Evolutionary conservation across 352 stramenopile species (phyloP), one percentile per base, ranked within the genome.

Genomic region (Halophytophthora polymorphica): DNA sequence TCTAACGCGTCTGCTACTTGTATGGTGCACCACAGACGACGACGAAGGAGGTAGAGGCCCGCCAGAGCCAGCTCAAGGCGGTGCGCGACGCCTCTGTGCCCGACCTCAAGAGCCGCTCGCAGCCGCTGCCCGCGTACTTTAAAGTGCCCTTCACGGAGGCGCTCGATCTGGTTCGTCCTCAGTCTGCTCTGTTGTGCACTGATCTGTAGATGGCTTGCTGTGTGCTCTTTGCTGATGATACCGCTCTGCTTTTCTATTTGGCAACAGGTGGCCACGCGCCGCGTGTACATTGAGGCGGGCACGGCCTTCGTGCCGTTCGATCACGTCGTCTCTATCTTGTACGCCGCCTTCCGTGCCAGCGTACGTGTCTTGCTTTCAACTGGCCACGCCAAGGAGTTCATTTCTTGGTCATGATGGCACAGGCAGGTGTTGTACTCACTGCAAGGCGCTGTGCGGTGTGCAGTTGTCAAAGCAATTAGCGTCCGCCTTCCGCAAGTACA

Each of bases 111-210:
- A 50, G 73, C 12, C 77, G 68, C 8, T 59, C 69, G 12, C 65
- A 71, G 21, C 66, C 82, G 1, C 63, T 92, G 12, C 70, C 78
- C 0, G 58, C 78, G 3, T 98, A 97, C 72, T 99, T 98, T 66
- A 94, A 95, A 42, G 95, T 99, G 39, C 96, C 96, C 14, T 99
- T 99, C 71, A 95, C 86, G 7, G 83, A 99, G 56, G 97, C 96
- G 0, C 64, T 98, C 29, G 91, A 99, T 50, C 66, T 99, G 34
- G 86, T 98, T 23, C 55, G 61, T 17, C n/a, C 23, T 6, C 17
- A 61, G 52, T 6, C 5, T n/a, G 2, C 28, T 22, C 34, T 31
- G 2, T 19, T 21, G 7, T 18, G 35, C 28, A 22, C 6, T n/a
- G 0, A 7, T 53, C 11, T 29, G 10, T 6, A 1, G 6, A 10